Percentiles rank a stretch among this genome's conserved stretches.
phyloP scores from a whole-genome alignment of 2,329 filamentous ascomycete genomes.

The Cordyceps farinosa region DNA sequence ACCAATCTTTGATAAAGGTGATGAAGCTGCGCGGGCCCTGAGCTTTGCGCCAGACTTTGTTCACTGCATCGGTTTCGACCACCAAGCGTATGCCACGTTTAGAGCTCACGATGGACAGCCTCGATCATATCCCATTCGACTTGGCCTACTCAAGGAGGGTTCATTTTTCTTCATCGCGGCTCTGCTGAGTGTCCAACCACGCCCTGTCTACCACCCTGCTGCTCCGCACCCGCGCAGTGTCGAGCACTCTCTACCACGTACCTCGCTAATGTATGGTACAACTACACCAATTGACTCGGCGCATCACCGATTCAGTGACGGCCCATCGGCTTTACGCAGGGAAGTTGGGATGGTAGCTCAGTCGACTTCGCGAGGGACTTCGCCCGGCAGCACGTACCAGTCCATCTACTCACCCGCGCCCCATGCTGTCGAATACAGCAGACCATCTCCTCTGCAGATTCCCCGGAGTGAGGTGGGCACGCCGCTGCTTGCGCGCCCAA shows the following conservation, averaged over 20 bases:
- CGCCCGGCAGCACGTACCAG: slow-evolving; percentile 7
- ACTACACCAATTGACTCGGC: slow-evolving; percentile 35
- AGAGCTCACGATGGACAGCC: slow-evolving; percentile 48
- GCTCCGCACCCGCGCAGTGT: slow-evolving; percentile 39
- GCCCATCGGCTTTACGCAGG: slow-evolving; percentile 17
- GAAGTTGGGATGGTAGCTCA: neutral
- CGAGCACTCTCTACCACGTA: slow-evolving; percentile 19
- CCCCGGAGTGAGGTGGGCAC: slow-evolving; percentile 46
- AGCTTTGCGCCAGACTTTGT: slow-evolving; percentile 53
- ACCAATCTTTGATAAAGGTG: slow-evolving; percentile 57
- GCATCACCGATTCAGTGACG: slow-evolving; percentile 40
- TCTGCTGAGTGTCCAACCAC: slow-evolving; percentile 37
- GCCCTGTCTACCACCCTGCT: slow-evolving; percentile 33
- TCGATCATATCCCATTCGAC: slow-evolving; percentile 46
- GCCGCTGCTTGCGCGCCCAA: slow-evolving; percentile 29
- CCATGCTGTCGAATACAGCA: slow-evolving; percentile 42
- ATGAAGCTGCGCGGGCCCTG: slow-evolving; percentile 52
- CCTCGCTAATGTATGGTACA: neutral
- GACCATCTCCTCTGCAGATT: slow-evolving; percentile 48
- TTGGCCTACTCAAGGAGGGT: slow-evolving; percentile 57
- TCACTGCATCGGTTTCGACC: slow-evolving; percentile 48
- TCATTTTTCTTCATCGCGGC: slow-evolving; percentile 62
- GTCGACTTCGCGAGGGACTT: neutral
- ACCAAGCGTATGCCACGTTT: slow-evolving; percentile 55
- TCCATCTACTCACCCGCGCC: slow-evolving; percentile 43